phyloP scores from a whole-genome alignment of 2,329 filamentous ascomycete genomes.

The Apiospora rasikravindrae region DNA sequence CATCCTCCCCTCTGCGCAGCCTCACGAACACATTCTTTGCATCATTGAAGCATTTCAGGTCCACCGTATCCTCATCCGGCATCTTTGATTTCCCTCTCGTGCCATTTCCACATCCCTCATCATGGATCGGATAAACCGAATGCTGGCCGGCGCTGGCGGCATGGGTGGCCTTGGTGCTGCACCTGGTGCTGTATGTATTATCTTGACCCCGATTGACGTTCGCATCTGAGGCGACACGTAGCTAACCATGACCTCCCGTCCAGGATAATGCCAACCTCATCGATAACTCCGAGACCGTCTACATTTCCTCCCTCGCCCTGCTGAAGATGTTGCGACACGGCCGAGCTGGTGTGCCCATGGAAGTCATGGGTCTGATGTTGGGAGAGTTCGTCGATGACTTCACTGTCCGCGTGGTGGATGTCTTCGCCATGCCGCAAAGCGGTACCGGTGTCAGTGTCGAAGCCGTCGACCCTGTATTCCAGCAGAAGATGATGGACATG shows the following conservation, averaged over 20 bases:
- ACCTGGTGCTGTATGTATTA: slow-evolving; percentile 63
- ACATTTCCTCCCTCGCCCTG: slow-evolving; percentile 96
- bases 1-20: not conserved
- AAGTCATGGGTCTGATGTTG: slow-evolving; percentile 99
- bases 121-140: slow-evolving; percentile 92
- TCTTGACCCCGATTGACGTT: not conserved
- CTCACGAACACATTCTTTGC: not conserved
- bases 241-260: slow-evolving; percentile 23
- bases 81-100: not conserved
- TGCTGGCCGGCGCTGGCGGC: slow-evolving; percentile 76
- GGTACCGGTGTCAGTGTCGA: slow-evolving; percentile 98
- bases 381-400: slow-evolving; percentile 99
- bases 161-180: slow-evolving; percentile 67
- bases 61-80: not conserved
- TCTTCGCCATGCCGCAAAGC: slow-evolving; percentile 99
- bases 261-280: slow-evolving; percentile 91
- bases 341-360: slow-evolving; percentile 97
- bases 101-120: slow-evolving; percentile 30
- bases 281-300: slow-evolving; percentile 98
- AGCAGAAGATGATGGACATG: slow-evolving; percentile 99
- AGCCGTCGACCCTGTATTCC: slow-evolving; percentile 97
- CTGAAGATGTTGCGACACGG: slow-evolving; percentile 99
- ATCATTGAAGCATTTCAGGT: not conserved
- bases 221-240: not conserved
- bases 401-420: slow-evolving; percentile 96